Base-by-base conservation (phyloP, 169 alveolate genomes). In the Plasmodium inui region DNA sequence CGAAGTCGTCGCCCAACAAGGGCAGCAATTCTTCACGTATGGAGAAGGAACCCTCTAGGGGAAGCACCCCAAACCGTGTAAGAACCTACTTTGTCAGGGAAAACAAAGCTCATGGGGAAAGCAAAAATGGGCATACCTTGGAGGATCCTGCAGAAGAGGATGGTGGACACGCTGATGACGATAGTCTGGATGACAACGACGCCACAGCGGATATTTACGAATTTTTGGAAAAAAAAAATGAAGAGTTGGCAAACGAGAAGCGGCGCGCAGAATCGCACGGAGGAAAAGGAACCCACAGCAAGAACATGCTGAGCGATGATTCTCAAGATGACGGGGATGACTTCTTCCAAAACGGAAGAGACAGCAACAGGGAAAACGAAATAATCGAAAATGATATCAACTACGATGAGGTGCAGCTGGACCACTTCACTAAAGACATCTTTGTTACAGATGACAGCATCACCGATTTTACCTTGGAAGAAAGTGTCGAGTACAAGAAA, bases 151-250 rank as follows among this genome's bases (percentile, higher is more conserved):
- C 26, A 3, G 30, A 39, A 12, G 61, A 74, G 83, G 17, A 74
- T 17, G 34, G 12, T 34, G 55, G 26, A n/a, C 61, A 74, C 14
- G 83, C 53, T 73, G 83, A 74, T 73, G 93, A 85, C 14, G 82
- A 79, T 39, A 79, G 90, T 28, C 73, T 89, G n/a, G 94, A 89
- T 89, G 94, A 89, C 53, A 89, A 89, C 50, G 90, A 89, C 57
- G 94, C 50, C 32, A 89, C 94, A 12, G 94, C 94, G 2, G 94
- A 89, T 79, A 89, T 89, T n/a, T 89, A 89, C 34, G 94, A 78
- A 44, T 89, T 79, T 67, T 28, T 89, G 3, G 94, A 89, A 32
- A 89, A 89, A 79, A 55, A 89, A 67, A 79, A 89, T 22, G 83
- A 89, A 50, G 79, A 50, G 28, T 39, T 74, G 39, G 71, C 46